Base-by-base conservation (phyloP, 805 yeast genomes). In the Schwanniomyces vanrijiae region DNA sequence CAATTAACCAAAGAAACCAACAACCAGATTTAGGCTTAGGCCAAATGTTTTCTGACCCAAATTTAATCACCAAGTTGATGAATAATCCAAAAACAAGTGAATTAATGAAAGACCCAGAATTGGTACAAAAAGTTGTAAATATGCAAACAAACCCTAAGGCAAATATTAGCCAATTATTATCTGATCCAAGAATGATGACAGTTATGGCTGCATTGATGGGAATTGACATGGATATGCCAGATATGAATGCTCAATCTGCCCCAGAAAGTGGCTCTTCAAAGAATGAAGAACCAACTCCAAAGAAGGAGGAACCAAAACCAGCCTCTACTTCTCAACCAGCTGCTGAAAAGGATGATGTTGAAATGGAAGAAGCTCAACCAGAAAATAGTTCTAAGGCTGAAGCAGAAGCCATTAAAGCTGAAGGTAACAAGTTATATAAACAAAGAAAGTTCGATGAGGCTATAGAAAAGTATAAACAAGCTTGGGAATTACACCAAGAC, bases 361-460 rank as follows among this genome's bases (percentile, higher is more conserved):
- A 60, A 44, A 70, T 71, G 76, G 64, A 65, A 49, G 73, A 65
- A 34, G 62, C 68, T 26, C 58, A 54, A 38, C 42, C 51, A 3
- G 59, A 46, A 26, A 64, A 56, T 34, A 50, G 56, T n/a, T 46
- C 62, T 20, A 80, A 79, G 60, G 70, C 61, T 3, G 71, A 73
- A 44, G 91, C 95, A 28, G 88, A 84, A 53, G 78, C 73, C 13
- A 83, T 79, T 50, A 94, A 94, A 66, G 86, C 87, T 4, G 81
- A 84, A 66, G 99, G 97, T 54, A 94, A 94, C 71, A 75, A 78
- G 42, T 74, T 88, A 40, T 94, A 94, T 78, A 94, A 94, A 70
- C 75, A 84, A 55, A 87, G 86, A 65, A 77, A 90, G 61, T 94
- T 94, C 56, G 97, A 90, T 62, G 96, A 86, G 61, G 99, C 99